Evolutionary conservation across 805 yeast species (phyloP), one percentile per base, ranked within the genome.

Genomic region (Lipomyces yamadae): DNA sequence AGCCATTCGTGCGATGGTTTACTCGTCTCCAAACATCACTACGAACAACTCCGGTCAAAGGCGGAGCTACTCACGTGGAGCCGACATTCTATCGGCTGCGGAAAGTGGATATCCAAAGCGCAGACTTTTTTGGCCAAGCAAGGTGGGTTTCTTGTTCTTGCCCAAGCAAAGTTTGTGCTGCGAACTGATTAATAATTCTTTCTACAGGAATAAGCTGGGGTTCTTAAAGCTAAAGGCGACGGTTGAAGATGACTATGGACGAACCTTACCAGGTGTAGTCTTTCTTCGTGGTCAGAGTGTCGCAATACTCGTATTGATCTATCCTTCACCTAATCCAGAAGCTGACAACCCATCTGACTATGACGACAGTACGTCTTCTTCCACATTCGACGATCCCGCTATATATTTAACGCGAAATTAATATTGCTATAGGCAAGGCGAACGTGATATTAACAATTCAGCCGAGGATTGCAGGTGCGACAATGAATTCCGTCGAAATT

Each of bases 231-330:
- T 74, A 50, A 63, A 67, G 52, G 72, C 75, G 24, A 58, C 63
- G 10, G 73, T 73, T 24, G 60, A 63, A 30, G 71, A 73, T 58
- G 69, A 69, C 11, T 48, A 65, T 33, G 71, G 70, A 10, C 65
- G 55, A 45, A 30, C 58, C 6, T 53, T 74, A 4, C 76, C 76
- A 0, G 76, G 76, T n/a, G 64, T 74, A 10, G 76, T 72, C n/a
- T 60, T 74, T 54, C 61, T 74, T 33, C 65, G 76, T 42, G 76
- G 76, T 7, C 70, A 60, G 45, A 65, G 72, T 29, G 75, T 70
- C 15, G 75, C 74, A 4, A 71, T 74, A 58, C 66, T 74, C 13
- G 74, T 74, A 15, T 35, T 74, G 13, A 64, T 70, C 24, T 66
- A 66, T 52, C 68, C 69, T 7, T 66, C 65, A 8, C 29, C 11